Base-by-base conservation (phyloP, 1,139 yeast species). In the Spencermartinsiella ligniputridi region DNA sequence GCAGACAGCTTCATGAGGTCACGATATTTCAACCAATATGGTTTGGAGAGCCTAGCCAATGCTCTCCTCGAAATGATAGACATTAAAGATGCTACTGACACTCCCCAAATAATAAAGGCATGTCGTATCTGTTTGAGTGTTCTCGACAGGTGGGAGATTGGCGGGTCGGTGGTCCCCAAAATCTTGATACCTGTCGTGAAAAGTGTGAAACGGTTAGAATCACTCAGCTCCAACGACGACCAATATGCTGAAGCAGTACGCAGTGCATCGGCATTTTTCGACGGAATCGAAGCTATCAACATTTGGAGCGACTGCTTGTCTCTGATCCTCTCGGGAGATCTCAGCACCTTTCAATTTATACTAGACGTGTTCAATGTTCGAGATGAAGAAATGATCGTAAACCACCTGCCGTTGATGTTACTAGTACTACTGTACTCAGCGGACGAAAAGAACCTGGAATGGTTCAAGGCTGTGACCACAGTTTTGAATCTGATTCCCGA, bases 91-190 rank as follows among this genome's bases (percentile, higher is more conserved):
- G 57, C 62, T 3, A 29, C 32, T 9, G 39, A 40, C 12, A 55
- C 62, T 0, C 53, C 65, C 0, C 47, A 68, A 21, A 69, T 72
- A 35, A 67, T 74, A 1, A 74, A 74, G 30, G 81, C 86, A 0
- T 78, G 79, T 53, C 78, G 74, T 46, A 79, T 89, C 8, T 72
- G 87, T 2, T 68, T 82, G 3, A 77, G 94, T 3, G 72, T 89
- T 3, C 78, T 89, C 79, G 97, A 92, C 59, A 77, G 88, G 52
- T 92, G 97, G 97, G 97, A 92, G 63, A 81, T 92, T 32, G 92
- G 96, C 12, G 79, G 81, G 18, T 63, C 75, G 21, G 69, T 90
- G 1, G 79, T 89, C 0, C 94, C 96, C 0, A 64, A 67, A 24
- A 62, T 89, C n/a, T 76, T 90, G 41, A 66, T 77, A 0, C 90